These are phyloP conservation scores for Asterochloris sp. DNA, from an alignment of 139 green algal species.

Conservation along the genomic window DNA sequence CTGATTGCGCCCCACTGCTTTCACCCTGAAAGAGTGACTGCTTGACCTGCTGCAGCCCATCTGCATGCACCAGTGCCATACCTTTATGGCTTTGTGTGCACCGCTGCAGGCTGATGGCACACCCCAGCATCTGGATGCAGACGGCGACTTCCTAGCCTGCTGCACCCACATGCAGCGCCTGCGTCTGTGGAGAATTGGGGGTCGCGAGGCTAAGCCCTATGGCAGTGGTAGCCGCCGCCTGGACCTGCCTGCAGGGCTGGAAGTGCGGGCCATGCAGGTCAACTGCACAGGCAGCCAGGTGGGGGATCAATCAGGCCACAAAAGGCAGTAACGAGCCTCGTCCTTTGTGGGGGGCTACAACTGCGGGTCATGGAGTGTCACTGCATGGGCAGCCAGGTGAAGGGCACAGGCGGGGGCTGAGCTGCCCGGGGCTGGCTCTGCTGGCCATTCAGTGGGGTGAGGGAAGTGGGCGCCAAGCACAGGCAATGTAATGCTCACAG, in stretches of 20 bases:
- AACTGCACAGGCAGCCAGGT: conserved; percentile 63
- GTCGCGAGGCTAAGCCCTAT: conserved; percentile 59
- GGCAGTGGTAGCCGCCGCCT: neutral
- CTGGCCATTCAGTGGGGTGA: too few relatives aligned
- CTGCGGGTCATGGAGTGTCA: too few relatives aligned
- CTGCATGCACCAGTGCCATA: too few relatives aligned
- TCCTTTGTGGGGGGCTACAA: too few relatives aligned
- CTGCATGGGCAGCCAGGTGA: too few relatives aligned
- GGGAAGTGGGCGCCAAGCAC: too few relatives aligned
- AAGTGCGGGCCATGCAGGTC: conserved; percentile 34
- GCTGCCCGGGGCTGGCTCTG: too few relatives aligned
- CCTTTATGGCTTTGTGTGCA: neutral
- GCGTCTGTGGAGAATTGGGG: conserved; percentile 52
- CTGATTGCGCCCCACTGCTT: too few relatives aligned
- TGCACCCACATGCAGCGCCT: conserved; percentile 36
- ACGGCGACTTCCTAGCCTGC: conserved; percentile 44
- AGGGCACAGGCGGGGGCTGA: too few relatives aligned
- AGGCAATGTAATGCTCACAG: too few relatives aligned
- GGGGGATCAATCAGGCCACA: neutral
- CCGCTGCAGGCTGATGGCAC: conserved; percentile 28
- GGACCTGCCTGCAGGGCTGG: conserved; percentile 8
- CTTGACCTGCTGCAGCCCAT: too few relatives aligned
- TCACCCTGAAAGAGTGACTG: too few relatives aligned
- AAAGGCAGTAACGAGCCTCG: neutral
- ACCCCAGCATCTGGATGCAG: conserved; percentile 37